These are phyloP conservation scores for Penicillium sp. DNA, from an alignment of 2,329 filamentous ascomycete species.

Conservation along the genomic window DNA sequence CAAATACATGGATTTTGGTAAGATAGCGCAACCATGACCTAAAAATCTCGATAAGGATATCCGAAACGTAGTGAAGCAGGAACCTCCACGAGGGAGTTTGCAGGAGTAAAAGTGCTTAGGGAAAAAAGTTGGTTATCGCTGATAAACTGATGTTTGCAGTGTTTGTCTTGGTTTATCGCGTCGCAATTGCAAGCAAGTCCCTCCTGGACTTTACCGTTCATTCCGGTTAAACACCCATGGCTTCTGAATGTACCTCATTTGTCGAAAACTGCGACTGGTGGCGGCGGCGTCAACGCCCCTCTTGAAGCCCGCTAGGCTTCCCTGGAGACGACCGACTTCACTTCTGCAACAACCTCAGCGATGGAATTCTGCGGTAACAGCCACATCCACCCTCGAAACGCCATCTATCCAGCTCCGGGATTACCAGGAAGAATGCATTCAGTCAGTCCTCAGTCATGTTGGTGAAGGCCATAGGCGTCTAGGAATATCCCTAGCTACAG, in stretches of 20 bases:
- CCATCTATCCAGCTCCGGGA: slow-evolving; percentile 68
- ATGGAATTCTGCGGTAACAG: slow-evolving; percentile 30
- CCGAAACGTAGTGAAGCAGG: neutral
- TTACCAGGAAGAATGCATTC: slow-evolving; percentile 92
- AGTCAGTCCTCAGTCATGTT: slow-evolving; percentile 74
- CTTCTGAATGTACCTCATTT: slow-evolving; percentile 37
- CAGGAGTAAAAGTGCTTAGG: neutral
- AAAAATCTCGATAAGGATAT: neutral
- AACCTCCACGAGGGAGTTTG: neutral
- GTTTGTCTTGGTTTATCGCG: slow-evolving; percentile 34
- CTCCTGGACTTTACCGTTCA: neutral
- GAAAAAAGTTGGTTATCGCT: slow-evolving; percentile 19
- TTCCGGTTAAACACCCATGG: slow-evolving; percentile 16
- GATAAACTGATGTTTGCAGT: slow-evolving; percentile 44
- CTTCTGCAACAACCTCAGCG: slow-evolving; percentile 32
- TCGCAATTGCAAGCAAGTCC: neutral
- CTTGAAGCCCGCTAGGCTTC: slow-evolving; percentile 16
- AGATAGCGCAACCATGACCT: slow-evolving; percentile 32
- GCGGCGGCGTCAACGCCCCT: slow-evolving; percentile 27
- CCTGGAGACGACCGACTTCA: slow-evolving; percentile 30
- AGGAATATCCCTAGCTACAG: slow-evolving; percentile 85
- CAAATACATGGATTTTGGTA: slow-evolving; percentile 26
- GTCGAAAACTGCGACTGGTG: slow-evolving; percentile 29
- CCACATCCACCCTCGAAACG: slow-evolving; percentile 21
- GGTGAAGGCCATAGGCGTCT: slow-evolving; percentile 75